A percentile compares a stretch with the other conserved stretches of the same genome.
phyloP scores from a whole-genome alignment of 768 basidiomycete genomes.

The Clitopilus passeckerianus region DNA sequence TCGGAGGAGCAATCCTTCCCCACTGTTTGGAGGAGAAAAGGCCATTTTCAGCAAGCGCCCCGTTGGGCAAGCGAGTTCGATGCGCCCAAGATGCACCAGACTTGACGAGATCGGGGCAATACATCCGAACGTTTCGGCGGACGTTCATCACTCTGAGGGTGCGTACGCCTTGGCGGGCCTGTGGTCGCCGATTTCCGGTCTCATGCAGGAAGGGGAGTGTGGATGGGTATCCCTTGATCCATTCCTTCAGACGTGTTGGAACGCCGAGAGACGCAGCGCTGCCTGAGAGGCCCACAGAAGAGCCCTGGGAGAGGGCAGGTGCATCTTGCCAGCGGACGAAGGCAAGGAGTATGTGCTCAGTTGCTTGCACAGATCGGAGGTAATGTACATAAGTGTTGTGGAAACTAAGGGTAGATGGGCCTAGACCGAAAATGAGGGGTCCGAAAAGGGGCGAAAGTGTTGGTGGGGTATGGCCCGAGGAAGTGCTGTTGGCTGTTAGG shows the following conservation, averaged over 20 bases:
- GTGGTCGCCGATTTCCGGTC: conserved; percentile 44
- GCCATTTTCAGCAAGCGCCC: conserved; percentile 30
- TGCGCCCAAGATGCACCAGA: conserved; percentile 47
- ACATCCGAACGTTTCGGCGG: conserved; percentile 79
- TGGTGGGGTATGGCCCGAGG: conserved; percentile 88
- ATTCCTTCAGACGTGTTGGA: conserved; percentile 83
- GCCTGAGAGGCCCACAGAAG: conserved; percentile 28
- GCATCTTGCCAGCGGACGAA: conserved; percentile 83
- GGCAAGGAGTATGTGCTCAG: conserved; percentile 89
- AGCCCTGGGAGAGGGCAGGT: conserved; percentile 28
- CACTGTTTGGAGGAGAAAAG: conserved; percentile 68
- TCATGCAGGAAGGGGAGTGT: conserved; percentile 57
- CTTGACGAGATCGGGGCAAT: conserved; percentile 80
- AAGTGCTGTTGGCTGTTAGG: conserved; percentile 77
- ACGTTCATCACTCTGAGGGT: conserved; percentile 76
- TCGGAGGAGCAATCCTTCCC: conserved; percentile 64
- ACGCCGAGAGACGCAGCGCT: conserved; percentile 61
- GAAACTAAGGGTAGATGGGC: conserved; percentile 42
- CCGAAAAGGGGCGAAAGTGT: conserved; percentile 88
- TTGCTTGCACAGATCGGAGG: conserved; percentile 78
- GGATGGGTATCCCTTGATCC: conserved; percentile 86
- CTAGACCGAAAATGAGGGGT: conserved; percentile 83
- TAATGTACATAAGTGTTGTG: conserved; percentile 56
- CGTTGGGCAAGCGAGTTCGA: conserved; percentile 13
- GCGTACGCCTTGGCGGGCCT: conserved; percentile 71